These are phyloP conservation scores for Brassica hybrid DNA, from an alignment of 441 rosid species.

Conservation along the genomic window DNA sequence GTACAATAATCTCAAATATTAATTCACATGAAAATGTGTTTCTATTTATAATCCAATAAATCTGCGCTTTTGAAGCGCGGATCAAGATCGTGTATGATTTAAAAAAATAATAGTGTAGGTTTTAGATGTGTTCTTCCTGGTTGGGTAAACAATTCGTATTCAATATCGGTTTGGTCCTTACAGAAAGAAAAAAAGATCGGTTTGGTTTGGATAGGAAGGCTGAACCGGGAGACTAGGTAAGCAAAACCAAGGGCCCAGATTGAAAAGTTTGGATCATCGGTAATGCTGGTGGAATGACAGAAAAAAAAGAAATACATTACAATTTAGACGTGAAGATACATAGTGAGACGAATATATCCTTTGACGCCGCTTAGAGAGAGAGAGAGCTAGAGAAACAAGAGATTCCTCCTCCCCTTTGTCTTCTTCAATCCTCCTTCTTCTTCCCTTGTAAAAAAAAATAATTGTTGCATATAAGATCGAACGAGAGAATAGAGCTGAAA, in stretches of 20 bases:
- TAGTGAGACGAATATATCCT: slow-evolving; percentile 51
- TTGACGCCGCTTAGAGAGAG: slow-evolving; percentile 20
- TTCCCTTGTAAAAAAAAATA: background rate
- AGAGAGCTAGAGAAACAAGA: background rate
- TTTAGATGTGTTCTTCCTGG: background rate
- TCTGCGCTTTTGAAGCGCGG: too few species aligned
- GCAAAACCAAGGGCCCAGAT: slow-evolving; percentile 42
- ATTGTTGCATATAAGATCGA: too few species aligned
- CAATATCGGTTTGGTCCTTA: background rate
- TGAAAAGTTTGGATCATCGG: background rate
- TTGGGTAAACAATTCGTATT: background rate
- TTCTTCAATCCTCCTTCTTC: slow-evolving; percentile 17
- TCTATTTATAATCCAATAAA: too few species aligned
- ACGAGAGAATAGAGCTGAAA: slow-evolving; percentile 4
- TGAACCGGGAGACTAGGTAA: slow-evolving; percentile 22
- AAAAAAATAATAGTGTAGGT: background rate
- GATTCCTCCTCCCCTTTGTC: background rate
- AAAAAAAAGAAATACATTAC: background rate
- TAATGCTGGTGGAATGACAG: slow-evolving; percentile 35
- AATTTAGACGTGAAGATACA: background rate
- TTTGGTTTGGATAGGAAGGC: background rate
- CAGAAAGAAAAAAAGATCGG: background rate
- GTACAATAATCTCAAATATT: too few species aligned
- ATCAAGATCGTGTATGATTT: too few species aligned
- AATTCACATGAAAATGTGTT: too few species aligned